A percentile compares a stretch with the other conserved stretches of the same genome.
phyloP scores from a whole-genome alignment of 108 stramenopile species.

The Pseudonitzschia multiseries region DNA sequence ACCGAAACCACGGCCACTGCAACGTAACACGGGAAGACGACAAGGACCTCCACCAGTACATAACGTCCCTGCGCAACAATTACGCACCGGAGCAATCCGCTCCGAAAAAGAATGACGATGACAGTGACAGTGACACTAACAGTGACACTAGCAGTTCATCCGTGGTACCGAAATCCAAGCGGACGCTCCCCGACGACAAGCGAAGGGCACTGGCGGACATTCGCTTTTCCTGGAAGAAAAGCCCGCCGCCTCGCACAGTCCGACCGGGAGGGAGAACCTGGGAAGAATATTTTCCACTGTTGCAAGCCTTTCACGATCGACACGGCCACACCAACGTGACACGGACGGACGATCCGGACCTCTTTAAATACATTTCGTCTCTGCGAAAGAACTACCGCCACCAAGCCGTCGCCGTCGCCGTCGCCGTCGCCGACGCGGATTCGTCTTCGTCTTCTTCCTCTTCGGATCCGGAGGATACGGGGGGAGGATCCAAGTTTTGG shows the following conservation, averaged over 20 bases:
- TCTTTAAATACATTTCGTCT: not conserved
- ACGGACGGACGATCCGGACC: not conserved
- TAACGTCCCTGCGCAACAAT: slow-evolving; percentile 32
- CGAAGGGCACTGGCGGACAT: slow-evolving; percentile 26
- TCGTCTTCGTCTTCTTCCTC: no score
- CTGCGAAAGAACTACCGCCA: slow-evolving; percentile 11
- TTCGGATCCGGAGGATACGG: not conserved
- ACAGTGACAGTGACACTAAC: no score
- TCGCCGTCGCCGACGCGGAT: no score
- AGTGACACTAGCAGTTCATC: no score
- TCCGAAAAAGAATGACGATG: no score
- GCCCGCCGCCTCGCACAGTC: slow-evolving; percentile 22
- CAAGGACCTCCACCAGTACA: slow-evolving; percentile 38
- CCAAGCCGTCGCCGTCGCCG: no score
- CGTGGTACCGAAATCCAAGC: not conserved
- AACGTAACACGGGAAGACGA: slow-evolving; percentile 28
- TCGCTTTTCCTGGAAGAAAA: slow-evolving; percentile 21
- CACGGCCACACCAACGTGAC: not conserved
- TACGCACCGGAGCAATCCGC: slow-evolving; percentile 27
- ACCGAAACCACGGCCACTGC: slow-evolving; percentile 25
- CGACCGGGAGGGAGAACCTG: slow-evolving; percentile 23
- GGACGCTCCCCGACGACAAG: slow-evolving; percentile 32
- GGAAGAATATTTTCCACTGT: slow-evolving; percentile 16
- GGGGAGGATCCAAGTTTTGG: not conserved
- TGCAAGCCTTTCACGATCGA: not conserved